Base-by-base conservation (phyloP, 2,329 filamentous ascomycete genomes). In the Daldinia eschscholtzii region DNA sequence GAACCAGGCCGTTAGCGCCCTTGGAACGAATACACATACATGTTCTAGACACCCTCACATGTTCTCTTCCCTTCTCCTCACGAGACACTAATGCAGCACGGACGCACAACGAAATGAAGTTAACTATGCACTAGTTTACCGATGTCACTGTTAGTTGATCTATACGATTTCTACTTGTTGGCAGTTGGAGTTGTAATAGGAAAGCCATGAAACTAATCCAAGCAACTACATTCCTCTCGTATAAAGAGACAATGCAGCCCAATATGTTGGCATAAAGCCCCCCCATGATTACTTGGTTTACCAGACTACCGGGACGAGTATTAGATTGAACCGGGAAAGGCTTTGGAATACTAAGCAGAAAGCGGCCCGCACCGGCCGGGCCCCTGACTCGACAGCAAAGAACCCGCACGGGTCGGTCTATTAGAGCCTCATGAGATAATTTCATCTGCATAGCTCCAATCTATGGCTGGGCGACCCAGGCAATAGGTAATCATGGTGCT, bases 361-460 rank as follows among this genome's bases (percentile, higher is more conserved):
- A 42, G 58, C 69, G 66, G 69, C 63, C 69, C 69, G 69, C 69
- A 60, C 66, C 66, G 64, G 42, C 44, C 52, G 62, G 39, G 53
- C 35, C 61, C 18, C 44, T 67, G 64, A 69, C 61, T 55, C 37
- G n/a, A 64, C 64, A 46, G 57, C 48, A 69, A 69, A 67, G 57
- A 15, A 44, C 30, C 44, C 60, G 65, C 48, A 20, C 50, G 57
- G 57, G 62, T 64, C 63, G 66, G 62, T 65, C 46, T 52, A 37
- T 41, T 57, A 42, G 50, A 57, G 41, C 33, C 64, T 15, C 39
- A 59, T 37, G 10, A 44, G 50, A 37, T 58, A 15, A 33, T 50
- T 64, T 56, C 23, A 9, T 67, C 15, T 46, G 13, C 57, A 33
- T 26, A 44, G 26, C 18, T 41, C 48, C 35, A 46, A 42, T 18